Base-by-base conservation (phyloP, 345 rosid genomes). In the Erucastrum elatum region DNA sequence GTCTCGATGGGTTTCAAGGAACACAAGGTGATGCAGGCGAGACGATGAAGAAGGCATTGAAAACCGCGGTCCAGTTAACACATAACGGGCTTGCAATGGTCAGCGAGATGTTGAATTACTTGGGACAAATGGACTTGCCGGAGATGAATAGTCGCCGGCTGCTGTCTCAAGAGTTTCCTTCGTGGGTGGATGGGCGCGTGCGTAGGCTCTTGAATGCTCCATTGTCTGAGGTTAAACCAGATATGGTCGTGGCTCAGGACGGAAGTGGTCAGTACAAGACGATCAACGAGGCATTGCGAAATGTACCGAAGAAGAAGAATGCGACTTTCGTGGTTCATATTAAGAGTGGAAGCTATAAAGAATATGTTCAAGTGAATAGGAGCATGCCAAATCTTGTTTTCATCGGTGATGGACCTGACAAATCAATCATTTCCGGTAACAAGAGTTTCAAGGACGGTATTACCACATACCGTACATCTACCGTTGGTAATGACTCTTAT, bases 231-330 rank as follows among this genome's bases (percentile, higher is more conserved):
- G 30, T 85, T 2, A 82, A 83, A 67, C 84, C 96, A 8, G 76
- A 88, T 64, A 13, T 90, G 1, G 82, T 84, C 1, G 93, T 94
- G 29, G 98, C 96, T 0, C 80, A 89, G 34, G 97, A 94, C 41
- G 98, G 98, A 26, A 90, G 93, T 8, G 98, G 98, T 5, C 77
- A 87, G 51, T 89, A 76, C 70, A 75, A 55, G 4, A 90, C 92
- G 17, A 86, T 94, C 79, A 80, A 62, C 4, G 88, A 82, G 12
- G 97, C 94, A 6, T 4, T 94, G 72, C 2, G 4, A 2, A 8
- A 30, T 1, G 65, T 90, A 12, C 93, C 91, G 0, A 58, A 51
- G 63, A 71, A 82, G 33, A 80, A 76, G 26, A 68, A 81, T 11
- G 74, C 74, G 68, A 79, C 87, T 0, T 84, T 87, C 13, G 87